Conservation (phyloP, 2,329 filamentous ascomycete species). For the Fusarium anguioides region DNA sequence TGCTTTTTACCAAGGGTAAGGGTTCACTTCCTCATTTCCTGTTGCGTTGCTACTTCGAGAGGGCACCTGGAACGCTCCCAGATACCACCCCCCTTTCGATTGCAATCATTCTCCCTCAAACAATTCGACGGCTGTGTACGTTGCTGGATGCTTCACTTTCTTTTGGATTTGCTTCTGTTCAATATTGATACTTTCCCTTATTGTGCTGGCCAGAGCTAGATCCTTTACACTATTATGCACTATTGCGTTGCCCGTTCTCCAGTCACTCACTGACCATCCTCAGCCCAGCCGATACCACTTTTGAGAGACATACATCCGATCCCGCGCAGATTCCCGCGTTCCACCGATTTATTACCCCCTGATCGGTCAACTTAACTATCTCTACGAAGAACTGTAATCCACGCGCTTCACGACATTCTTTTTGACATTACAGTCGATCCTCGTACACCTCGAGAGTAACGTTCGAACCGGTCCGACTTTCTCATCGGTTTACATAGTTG, state of each 20-base stretch:
- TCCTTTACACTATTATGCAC: conserved; percentile 21
- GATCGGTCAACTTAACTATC: conserved; percentile 27
- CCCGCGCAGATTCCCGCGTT: conserved; percentile 34
- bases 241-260: conserved; percentile 20
- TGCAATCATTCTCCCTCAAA: conserved; percentile 32
- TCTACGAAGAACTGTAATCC: conserved; percentile 18
- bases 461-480: conserved; percentile 24
- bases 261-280: conserved; percentile 39
- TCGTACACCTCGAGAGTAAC: conserved; percentile 16
- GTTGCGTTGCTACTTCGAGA: conserved; percentile 39
- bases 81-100: conserved; percentile 40
- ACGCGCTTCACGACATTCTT: conserved; percentile 23
- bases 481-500: conserved; percentile 33
- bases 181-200: conserved; percentile 18
- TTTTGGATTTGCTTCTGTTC: conserved; percentile 17
- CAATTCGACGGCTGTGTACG: conserved; percentile 36
- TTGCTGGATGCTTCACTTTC: conserved; percentile 33
- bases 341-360: conserved; percentile 37
- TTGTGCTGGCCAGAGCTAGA: conserved; percentile 21
- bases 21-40: conserved; percentile 44
- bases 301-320: conserved; percentile 28
- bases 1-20: conserved; percentile 45
- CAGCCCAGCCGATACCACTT: conserved; percentile 34
- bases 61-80: conserved; percentile 36
- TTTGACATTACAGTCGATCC: background rate